A percentile compares a stretch with the other conserved stretches of the same genome.
Evolutionary conservation across 306 rosid species (phyloP).

Genomic region (Ormosia emarginata): DNA sequence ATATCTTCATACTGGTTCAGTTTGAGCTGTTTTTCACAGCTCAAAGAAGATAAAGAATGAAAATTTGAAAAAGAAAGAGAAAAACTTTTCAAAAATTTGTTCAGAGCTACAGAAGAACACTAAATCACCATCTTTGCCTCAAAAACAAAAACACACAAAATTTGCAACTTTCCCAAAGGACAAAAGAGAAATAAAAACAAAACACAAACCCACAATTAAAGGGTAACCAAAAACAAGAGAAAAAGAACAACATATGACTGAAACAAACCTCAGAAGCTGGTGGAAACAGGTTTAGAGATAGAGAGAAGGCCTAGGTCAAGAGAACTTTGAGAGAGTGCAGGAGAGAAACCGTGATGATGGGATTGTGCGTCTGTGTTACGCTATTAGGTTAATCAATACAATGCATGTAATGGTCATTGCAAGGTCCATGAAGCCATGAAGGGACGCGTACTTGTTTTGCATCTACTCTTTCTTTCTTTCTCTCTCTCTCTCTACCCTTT

Average conservation of each 20-base stretch:
- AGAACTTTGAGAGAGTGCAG: neutral
- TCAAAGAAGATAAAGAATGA: constrained; percentile 1
- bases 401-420: too few species aligned
- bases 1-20: neutral
- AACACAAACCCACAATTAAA: constrained; percentile 22
- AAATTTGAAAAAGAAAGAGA: neutral
- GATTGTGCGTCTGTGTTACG: neutral
- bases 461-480: too few species aligned
- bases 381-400: neutral
- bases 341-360: neutral
- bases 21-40: neutral
- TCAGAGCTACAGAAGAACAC: neutral
- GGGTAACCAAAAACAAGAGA: neutral
- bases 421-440: neutral
- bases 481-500: neutral
- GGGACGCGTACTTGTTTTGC: neutral
- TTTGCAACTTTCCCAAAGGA: neutral
- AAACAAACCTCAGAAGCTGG: constrained; percentile 39
- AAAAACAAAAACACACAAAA: neutral
- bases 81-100: neutral
- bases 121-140: neutral
- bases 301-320: neutral
- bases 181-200: neutral
- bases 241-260: neutral
- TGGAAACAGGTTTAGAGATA: neutral